phyloP scores from a whole-genome alignment of 108 stramenopile species.

The Aurantiochytrium sp. region DNA sequence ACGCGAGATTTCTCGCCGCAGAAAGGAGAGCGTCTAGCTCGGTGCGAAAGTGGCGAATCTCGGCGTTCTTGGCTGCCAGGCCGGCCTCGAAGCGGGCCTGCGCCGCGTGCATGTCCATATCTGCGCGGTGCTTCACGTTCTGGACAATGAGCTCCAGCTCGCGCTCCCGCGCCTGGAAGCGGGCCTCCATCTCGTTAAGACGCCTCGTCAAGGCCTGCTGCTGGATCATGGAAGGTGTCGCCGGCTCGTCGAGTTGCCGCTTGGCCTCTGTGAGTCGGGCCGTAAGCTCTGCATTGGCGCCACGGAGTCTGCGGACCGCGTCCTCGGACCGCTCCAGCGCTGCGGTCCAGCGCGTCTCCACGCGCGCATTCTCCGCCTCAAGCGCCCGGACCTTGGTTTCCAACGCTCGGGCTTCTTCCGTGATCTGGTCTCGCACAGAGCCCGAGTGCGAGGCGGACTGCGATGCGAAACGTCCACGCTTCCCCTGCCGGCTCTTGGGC shows the following conservation, averaged over 20 bases:
- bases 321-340: slow-evolving; percentile 15
- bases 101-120: not conserved
- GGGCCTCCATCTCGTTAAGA: not conserved
- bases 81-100: not conserved
- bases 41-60: not conserved
- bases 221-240: not conserved
- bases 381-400: not conserved
- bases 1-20: not conserved
- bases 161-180: not conserved
- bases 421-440: too few species aligned
- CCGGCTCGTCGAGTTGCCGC: not conserved
- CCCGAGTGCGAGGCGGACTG: too few species aligned
- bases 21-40: slow-evolving; percentile 6
- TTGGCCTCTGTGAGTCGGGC: not conserved
- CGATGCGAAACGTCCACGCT: too few species aligned
- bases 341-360: not conserved
- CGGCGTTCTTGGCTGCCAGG: not conserved
- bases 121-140: slow-evolving; percentile 11
- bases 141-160: not conserved
- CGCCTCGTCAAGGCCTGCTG: not conserved
- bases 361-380: not conserved
- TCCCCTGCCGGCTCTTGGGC: too few species aligned
- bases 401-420: too few species aligned
- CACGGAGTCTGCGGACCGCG: not conserved
- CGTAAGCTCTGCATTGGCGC: not conserved